Conservation (phyloP, 129 eudicot species). For the Pseudognaphalium luteoalbum region DNA sequence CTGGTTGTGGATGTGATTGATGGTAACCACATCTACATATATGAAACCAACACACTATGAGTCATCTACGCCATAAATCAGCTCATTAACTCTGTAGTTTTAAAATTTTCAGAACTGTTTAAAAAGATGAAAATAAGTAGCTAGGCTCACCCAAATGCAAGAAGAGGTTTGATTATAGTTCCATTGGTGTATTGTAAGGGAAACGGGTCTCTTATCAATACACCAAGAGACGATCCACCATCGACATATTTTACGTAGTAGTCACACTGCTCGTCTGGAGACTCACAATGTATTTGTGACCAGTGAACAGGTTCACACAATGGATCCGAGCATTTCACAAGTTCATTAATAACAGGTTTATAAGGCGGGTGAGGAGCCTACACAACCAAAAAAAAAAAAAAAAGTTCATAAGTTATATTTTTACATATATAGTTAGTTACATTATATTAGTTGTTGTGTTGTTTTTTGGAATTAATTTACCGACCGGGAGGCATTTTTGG, state of each 20-base stretch:
- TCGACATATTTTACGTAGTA: slow-evolving; percentile 23
- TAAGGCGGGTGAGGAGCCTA: slow-evolving; percentile 28
- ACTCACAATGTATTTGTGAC: background rate
- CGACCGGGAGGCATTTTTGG: slow-evolving; percentile 27
- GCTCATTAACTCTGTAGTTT: background rate
- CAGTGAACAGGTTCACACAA: slow-evolving; percentile 11
- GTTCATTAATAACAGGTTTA: slow-evolving; percentile 7
- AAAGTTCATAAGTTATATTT: background rate
- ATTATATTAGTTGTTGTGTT: background rate
- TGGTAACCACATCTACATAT: slow-evolving; percentile 17
- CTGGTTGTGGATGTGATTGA: slow-evolving; percentile 9
- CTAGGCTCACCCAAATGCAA: slow-evolving; percentile 27
- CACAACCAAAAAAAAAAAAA: background rate
- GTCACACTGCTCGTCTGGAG: slow-evolving; percentile 22
- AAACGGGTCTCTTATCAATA: slow-evolving; percentile 11
- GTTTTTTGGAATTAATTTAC: no score
- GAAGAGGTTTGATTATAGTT: slow-evolving; percentile 4
- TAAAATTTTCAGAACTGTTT: background rate
- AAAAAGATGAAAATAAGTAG: background rate
- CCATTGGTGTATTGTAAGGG: slow-evolving; percentile 23
- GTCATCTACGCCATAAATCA: no score
- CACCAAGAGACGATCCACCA: slow-evolving; percentile 25
- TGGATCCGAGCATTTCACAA: slow-evolving; percentile 19
- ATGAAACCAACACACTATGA: background rate
- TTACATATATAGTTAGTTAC: background rate